A percentile compares a stretch with the other conserved stretches of the same genome.
Conservation (phyloP, 2,329 filamentous ascomycete genomes). For the Purpureocillium lavendulum region DNA sequence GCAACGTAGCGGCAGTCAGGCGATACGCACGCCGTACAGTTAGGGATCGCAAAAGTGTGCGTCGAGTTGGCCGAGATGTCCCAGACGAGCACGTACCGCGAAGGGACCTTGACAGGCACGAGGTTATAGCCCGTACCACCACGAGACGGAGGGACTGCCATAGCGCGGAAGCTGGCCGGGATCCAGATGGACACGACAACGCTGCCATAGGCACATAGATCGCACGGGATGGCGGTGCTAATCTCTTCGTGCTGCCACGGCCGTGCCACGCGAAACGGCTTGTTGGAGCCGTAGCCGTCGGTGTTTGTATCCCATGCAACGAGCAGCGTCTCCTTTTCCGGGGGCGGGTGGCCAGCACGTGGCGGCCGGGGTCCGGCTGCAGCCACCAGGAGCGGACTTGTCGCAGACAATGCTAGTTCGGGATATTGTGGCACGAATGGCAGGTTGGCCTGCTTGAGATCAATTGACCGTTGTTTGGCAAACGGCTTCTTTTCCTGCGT, state of each 20-base stretch:
- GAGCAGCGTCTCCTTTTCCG: conserved; percentile 27
- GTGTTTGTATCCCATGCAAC: conserved; percentile 29
- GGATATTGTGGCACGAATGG: conserved; percentile 29
- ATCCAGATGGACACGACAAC: conserved; percentile 32
- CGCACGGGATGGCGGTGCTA: conserved; percentile 28
- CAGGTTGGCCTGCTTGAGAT: conserved; percentile 23
- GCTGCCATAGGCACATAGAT: conserved; percentile 27
- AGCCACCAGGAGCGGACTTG: conserved; percentile 27
- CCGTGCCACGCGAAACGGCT: conserved; percentile 25
- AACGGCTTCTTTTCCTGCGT: conserved; percentile 27
- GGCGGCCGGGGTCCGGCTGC: conserved; percentile 30
- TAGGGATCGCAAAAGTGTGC: conserved; percentile 28
- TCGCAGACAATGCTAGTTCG: conserved; percentile 29
- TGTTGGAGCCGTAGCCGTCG: conserved; percentile 13
- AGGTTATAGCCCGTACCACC: conserved; percentile 23
- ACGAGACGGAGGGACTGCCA: conserved; percentile 16
- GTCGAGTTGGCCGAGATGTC: conserved; percentile 29
- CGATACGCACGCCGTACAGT: conserved; percentile 27
- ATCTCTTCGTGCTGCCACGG: conserved; percentile 29
- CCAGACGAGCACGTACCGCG: conserved; percentile 29
- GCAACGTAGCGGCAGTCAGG: conserved; percentile 31
- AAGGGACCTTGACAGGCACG: conserved; percentile 19
- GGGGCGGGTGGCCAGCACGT: conserved; percentile 25
- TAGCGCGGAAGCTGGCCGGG: conserved; percentile 25
- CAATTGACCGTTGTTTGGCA: conserved; percentile 23